These are phyloP conservation scores for Tuber magnatum DNA, from an alignment of 495 filamentous ascomycete genomes.

Conservation along the genomic window DNA sequence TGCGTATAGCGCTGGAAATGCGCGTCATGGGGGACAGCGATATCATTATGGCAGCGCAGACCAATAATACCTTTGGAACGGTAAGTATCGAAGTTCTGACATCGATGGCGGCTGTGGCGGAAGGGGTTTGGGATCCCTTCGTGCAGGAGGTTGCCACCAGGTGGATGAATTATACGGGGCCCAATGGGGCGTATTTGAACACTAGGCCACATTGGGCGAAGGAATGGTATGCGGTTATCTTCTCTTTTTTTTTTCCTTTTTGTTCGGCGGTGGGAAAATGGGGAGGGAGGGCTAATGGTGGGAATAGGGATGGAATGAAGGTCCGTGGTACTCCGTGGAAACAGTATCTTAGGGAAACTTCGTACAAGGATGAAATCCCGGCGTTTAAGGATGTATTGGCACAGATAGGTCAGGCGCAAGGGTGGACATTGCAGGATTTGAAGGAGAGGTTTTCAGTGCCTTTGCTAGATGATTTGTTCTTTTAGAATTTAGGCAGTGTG, in stretches of 20 bases:
- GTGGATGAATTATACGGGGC: slow-evolving; percentile 47
- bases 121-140: slow-evolving; percentile 47
- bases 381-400: slow-evolving; percentile 43
- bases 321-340: slow-evolving; percentile 39
- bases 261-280: background rate
- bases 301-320: slow-evolving; percentile 33
- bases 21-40: slow-evolving; percentile 49
- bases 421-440: slow-evolving; percentile 47
- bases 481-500: slow-evolving; percentile 17
- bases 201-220: slow-evolving; percentile 53
- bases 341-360: slow-evolving; percentile 45
- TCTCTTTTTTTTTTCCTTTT: no score
- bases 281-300: background rate
- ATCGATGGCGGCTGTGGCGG: slow-evolving; percentile 44
- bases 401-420: slow-evolving; percentile 47
- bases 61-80: slow-evolving; percentile 47
- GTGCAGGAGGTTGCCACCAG: slow-evolving; percentile 46
- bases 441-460: slow-evolving; percentile 45
- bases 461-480: slow-evolving; percentile 44
- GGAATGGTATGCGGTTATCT: slow-evolving; percentile 44
- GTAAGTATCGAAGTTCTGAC: slow-evolving; percentile 50
- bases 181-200: slow-evolving; percentile 39
- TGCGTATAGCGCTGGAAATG: slow-evolving; percentile 51
- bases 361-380: slow-evolving; percentile 46
- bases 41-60: slow-evolving; percentile 52